These are phyloP conservation scores for Cryptococcus sp. DNA, from an alignment of 1,284 basidiomycete genomes.

Conservation along the genomic window DNA sequence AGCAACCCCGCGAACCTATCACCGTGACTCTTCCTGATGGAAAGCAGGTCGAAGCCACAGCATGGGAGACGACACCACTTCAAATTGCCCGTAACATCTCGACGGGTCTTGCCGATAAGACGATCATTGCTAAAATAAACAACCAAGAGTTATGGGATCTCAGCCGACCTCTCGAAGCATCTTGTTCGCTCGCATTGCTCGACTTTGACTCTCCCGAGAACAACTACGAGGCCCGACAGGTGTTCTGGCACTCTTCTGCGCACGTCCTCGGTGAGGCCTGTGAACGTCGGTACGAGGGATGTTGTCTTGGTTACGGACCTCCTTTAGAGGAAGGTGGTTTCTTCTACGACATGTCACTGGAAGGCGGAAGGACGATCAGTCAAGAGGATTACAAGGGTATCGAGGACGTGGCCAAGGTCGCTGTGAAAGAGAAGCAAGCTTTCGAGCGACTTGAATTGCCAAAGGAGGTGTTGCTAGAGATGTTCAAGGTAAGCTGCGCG, in stretches of 20 bases:
- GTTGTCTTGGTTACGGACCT: conserved; percentile 95
- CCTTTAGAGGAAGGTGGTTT: conserved; percentile 94
- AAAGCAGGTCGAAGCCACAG: conserved; percentile 73
- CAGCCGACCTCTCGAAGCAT: conserved; percentile 84
- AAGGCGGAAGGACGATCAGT: conserved; percentile 64
- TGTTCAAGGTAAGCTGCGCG: conserved; percentile 76
- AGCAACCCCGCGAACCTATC: conserved; percentile 83
- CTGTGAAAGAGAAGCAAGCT: conserved; percentile 94
- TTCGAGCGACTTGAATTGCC: conserved; percentile 93
- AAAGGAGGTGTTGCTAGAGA: conserved; percentile 91
- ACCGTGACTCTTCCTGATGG: conserved; percentile 86
- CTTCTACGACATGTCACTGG: conserved; percentile 91
- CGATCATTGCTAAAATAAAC: conserved; percentile 86
- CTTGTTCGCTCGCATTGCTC: conserved; percentile 78
- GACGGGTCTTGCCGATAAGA: conserved; percentile 82
- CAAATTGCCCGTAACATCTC: conserved; percentile 84
- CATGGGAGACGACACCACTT: conserved; percentile 97
- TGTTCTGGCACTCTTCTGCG: conserved; percentile 99
- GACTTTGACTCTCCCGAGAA: conserved; percentile 83
- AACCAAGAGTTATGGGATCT: conserved; percentile 92
- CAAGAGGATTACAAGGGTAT: conserved; percentile 83
- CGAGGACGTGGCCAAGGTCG: conserved; percentile 83
- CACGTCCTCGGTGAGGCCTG: conserved; percentile 98
- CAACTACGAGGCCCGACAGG: conserved; percentile 85
- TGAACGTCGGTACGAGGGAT: conserved; percentile 89